Evolutionary conservation across 2,329 filamentous ascomycete genomes (phyloP), one percentile per base, ranked within the genome.

Genomic region (Botryosphaeria dothidea): DNA sequence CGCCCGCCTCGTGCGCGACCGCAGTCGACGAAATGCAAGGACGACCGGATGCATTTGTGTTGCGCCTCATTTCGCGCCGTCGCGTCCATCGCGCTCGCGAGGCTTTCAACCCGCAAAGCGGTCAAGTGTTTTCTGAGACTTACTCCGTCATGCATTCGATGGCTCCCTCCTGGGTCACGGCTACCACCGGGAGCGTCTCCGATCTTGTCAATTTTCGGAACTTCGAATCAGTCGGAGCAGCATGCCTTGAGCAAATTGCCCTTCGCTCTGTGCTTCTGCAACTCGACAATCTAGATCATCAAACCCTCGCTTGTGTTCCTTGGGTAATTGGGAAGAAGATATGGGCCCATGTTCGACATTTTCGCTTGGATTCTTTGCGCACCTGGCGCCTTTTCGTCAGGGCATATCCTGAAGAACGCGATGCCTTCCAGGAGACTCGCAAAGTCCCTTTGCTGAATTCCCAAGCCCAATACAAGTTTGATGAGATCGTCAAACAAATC

Each of bases 181-280:
- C 41, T 3, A 57, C 62, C 15, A 64, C 52, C 19, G 62, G 62
- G 8, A 58, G 51, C 41, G 15, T 57, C n/a, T n/a, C 23, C 27
- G 51, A 64, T 64, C 48, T 64, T 29, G 7, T 29, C n/a, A n/a
- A 49, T 8, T 62, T 62, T 31, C 43, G 46, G 58, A 36, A 64
- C 41, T 8, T 19, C 3, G 51, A 21, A 5, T 31, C 62, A 2
- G 8, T 17, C 3, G 62, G 62, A 38, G 41, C 43, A 5, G 29
- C 49, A 21, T 27, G 41, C 7, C 51, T 64, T n/a, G 51, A 64
- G 43, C 38, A 64, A 15, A 23, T 48, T 25, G 62, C 62, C 21
- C 3, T 64, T n/a, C 62, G 62, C 21, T 64, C 49, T 8, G 41
- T 58, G 46, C 52, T 64, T 49, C 51, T 38, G n/a, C 51, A 64